Evolutionary conservation across 2,329 filamentous ascomycete genomes (phyloP), one percentile per base, ranked within the genome.

Genomic region (Cercospora canescens): DNA sequence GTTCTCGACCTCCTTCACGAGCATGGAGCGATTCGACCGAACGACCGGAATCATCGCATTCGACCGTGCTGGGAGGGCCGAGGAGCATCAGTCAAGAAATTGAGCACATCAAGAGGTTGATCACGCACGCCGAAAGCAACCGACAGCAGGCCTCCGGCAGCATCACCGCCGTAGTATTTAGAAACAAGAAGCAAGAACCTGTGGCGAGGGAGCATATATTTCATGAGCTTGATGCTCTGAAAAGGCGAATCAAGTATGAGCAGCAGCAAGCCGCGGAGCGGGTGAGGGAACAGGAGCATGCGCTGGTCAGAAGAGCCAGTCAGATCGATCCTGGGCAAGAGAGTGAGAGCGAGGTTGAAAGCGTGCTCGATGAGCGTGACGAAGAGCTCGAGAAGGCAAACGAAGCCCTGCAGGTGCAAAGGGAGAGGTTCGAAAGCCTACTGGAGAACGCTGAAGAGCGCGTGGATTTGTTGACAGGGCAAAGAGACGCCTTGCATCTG

Each of bases 361-460:
- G 73, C 60, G 68, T 71, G 21, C 61, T 67, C 6, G 74, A 76
- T 50, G 73, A 75, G 64, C 64, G 71, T 30, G 74, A 76, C 35
- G 76, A 74, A 57, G 74, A 76, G 67, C 52, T 77, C 32, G 71
- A 74, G 58, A 69, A 66, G 32, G 63, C 74, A 21, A 67, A 71
- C 28, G 71, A 74, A 48, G 70, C 74, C 67, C 65, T 71, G 48
- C 72, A 69, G 52, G 71, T 69, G 62, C 70, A 68, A 52, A 62
- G 62, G 16, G 65, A 72, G 60, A 69, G 69, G 57, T 68, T 72
- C 63, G 70, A 73, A 65, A 71, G 74, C 64, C 73, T 75, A 71
- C 54, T 79, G n/a, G 76, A 76, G 63, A 69, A 69, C 26, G 77
- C 77, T 7, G 77, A 79, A 65, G 64, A 62, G 24, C 69, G 74